These are phyloP conservation scores for Ceratobasidium sp. DNA, from an alignment of 1,284 basidiomycete genomes.

Conservation along the genomic window DNA sequence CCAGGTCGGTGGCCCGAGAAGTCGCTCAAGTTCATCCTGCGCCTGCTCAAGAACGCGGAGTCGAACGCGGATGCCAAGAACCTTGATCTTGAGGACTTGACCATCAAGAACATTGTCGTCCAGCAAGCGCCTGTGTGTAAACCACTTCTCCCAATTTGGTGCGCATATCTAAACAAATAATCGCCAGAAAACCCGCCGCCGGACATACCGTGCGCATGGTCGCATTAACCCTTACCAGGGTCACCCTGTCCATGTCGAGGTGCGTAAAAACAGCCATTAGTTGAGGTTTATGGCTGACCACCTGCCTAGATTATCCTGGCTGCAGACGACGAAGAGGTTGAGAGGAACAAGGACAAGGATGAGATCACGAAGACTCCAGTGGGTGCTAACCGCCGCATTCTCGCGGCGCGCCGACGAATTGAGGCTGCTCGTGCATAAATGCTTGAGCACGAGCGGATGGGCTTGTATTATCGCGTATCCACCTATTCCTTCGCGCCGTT, in stretches of 20 bases:
- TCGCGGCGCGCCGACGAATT: conserved; percentile 79
- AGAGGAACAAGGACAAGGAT: conserved; percentile 88
- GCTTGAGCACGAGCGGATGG: conserved; percentile 18
- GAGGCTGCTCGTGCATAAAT: conserved; percentile 69
- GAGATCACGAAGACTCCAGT: conserved; percentile 59
- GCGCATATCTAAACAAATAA: background rate
- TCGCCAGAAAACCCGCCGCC: conserved; percentile 94
- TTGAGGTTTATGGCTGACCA: background rate
- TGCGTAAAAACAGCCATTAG: conserved; percentile 36
- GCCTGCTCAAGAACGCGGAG: conserved; percentile 98
- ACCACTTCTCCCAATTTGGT: background rate
- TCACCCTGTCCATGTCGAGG: conserved; percentile 94
- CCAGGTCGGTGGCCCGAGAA: conserved; percentile 99
- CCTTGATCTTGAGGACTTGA: conserved; percentile 90
- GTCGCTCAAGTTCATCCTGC: conserved; percentile 95
- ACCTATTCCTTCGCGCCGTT: conserved; percentile 15
- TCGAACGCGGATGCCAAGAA: conserved; percentile 99
- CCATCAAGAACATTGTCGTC: conserved; percentile 97
- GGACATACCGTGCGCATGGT: conserved; percentile 99
- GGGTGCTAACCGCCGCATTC: conserved; percentile 81
- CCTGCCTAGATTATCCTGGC: conserved; percentile 74
- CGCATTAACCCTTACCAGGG: conserved; percentile 93
- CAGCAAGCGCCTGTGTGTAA: conserved; percentile 93
- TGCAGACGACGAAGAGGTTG: conserved; percentile 81
- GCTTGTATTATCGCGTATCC: conserved; percentile 4